These are phyloP conservation scores for Solanum aculeatissimum DNA, from an alignment of 305 asterid genomes.

Conservation along the genomic window DNA sequence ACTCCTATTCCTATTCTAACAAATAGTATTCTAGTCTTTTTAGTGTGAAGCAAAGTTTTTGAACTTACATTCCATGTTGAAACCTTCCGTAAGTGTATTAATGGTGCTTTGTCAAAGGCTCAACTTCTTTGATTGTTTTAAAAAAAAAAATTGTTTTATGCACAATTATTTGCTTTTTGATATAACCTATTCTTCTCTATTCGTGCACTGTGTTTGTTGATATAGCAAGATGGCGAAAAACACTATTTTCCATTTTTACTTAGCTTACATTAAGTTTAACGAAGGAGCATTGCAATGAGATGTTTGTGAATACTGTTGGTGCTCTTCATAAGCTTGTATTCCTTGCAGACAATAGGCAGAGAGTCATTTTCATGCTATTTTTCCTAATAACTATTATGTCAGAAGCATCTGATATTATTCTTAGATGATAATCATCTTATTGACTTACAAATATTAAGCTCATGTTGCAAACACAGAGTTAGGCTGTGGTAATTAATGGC, in stretches of 20 bases:
- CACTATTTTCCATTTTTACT: not conserved
- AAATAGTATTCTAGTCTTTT: not conserved
- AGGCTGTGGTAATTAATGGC: not conserved
- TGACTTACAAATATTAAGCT: not conserved
- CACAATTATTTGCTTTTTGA: not conserved
- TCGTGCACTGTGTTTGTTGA: not conserved
- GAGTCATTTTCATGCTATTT: not conserved
- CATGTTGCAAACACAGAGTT: not conserved
- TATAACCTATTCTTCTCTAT: not conserved
- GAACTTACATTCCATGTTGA: not conserved
- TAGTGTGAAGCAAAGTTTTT: not conserved
- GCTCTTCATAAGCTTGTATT: not conserved
- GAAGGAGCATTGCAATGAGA: not conserved
- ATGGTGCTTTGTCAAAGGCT: not conserved
- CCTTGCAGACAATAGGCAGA: not conserved
- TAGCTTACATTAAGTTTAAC: not conserved
- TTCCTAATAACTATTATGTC: not conserved
- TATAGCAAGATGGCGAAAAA: not conserved
- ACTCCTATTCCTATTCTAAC: too few species aligned
- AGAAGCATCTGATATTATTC: not conserved
- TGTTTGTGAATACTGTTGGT: not conserved
- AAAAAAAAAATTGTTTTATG: not conserved
- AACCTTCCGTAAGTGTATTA: not conserved
- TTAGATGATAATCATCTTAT: not conserved
- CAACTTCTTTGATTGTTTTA: not conserved